These are phyloP conservation scores for Eimeria sp. DNA, from an alignment of 169 alveolate genomes.

Conservation along the genomic window DNA sequence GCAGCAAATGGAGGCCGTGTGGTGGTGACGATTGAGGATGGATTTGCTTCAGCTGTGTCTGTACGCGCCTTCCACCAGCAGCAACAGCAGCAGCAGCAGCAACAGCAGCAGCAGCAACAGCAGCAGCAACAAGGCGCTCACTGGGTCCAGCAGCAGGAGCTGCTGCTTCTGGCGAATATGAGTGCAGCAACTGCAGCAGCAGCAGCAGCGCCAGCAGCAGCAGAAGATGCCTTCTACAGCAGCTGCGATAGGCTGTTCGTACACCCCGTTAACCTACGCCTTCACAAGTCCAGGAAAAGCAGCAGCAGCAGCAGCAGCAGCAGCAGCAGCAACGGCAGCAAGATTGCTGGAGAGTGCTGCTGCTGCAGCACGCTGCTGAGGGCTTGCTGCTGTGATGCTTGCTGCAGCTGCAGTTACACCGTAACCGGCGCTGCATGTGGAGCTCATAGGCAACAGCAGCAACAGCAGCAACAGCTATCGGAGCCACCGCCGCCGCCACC, in stretches of 20 bases:
- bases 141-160: constrained; percentile 33
- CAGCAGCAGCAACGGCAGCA: not conserved
- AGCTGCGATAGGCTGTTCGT: constrained; percentile 43
- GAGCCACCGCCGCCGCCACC: no score
- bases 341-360: constrained; percentile 15
- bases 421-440: constrained; percentile 14
- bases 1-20: constrained; percentile 1
- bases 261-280: constrained; percentile 37
- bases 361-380: constrained; percentile 58
- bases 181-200: constrained; percentile 51
- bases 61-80: constrained; percentile 20
- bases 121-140: not conserved
- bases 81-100: constrained; percentile 48
- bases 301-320: constrained; percentile 64
- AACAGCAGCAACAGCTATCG: not conserved
- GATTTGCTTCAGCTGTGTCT: not conserved
- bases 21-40: constrained; percentile 16
- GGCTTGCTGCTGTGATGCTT: constrained; percentile 34
- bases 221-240: constrained; percentile 21
- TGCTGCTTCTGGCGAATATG: constrained; percentile 31
- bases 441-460: constrained; percentile 31
- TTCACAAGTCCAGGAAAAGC: not conserved
- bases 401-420: constrained; percentile 30
- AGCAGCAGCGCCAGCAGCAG: constrained; percentile 30
- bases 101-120: constrained; percentile 51